Percentiles rank a stretch among this genome's conserved stretches.
These are phyloP conservation scores for Asterophora lycoperdoides DNA, from an alignment of 768 basidiomycete species.

Conservation along the genomic window DNA sequence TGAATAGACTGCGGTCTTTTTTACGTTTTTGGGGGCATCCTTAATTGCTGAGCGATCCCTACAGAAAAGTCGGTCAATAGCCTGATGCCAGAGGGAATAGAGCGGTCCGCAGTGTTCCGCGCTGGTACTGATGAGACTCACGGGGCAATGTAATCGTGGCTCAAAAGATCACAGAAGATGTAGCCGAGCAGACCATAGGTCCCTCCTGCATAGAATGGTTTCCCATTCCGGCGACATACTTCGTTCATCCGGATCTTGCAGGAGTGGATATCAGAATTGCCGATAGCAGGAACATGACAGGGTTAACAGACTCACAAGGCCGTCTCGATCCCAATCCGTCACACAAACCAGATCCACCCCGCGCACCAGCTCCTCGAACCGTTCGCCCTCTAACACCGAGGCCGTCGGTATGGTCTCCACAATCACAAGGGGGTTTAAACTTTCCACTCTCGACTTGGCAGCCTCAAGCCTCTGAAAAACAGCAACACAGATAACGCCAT, in stretches of 20 bases:
- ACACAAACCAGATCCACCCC: constrained; percentile 82
- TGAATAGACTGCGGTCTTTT: constrained; percentile 59
- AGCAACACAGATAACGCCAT: constrained; percentile 32
- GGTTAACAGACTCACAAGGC: constrained; percentile 52
- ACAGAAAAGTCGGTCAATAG: constrained; percentile 10
- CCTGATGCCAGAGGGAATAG: not conserved
- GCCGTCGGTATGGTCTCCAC: constrained; percentile 63
- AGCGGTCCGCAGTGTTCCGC: constrained; percentile 10
- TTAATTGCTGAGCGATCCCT: constrained; percentile 64
- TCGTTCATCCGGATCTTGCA: constrained; percentile 72
- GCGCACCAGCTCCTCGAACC: constrained; percentile 55
- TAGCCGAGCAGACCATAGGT: constrained; percentile 89
- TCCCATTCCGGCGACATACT: constrained; percentile 66
- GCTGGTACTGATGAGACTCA: constrained; percentile 38
- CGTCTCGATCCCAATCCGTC: constrained; percentile 70
- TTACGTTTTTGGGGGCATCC: constrained; percentile 56
- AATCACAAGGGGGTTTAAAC: constrained; percentile 87
- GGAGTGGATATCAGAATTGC: constrained; percentile 5
- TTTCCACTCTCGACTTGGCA: constrained; percentile 80
- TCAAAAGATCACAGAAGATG: constrained; percentile 89
- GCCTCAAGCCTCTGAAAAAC: constrained; percentile 72
- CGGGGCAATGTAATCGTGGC: constrained; percentile 84
- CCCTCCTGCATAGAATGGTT: constrained; percentile 89
- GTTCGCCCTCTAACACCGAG: constrained; percentile 43
- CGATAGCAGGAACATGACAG: constrained; percentile 6